Conservation (phyloP, 495 filamentous ascomycete species). For the Achaetomiella virescens region DNA sequence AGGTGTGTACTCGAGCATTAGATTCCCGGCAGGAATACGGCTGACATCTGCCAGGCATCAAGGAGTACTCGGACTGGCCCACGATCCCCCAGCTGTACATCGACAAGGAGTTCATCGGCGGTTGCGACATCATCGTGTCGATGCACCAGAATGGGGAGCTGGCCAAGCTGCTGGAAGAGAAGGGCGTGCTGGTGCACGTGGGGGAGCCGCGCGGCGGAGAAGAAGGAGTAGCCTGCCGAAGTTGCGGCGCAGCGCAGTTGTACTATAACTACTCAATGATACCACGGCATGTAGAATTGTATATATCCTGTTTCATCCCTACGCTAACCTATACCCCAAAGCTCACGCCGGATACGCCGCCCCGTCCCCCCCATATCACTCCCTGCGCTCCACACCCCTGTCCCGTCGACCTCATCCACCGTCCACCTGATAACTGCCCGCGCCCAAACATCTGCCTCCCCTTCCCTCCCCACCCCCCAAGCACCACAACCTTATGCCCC, state of each 20-base stretch:
- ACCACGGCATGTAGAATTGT: constrained; percentile 6
- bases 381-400: constrained; percentile 71
- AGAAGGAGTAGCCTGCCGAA: constrained; percentile 16
- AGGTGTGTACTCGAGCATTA: constrained; percentile 50
- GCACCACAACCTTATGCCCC: constrained; percentile 69
- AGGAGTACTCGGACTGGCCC: constrained; percentile 98
- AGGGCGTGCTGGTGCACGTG: constrained; percentile 57
- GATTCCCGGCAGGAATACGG: neutral
- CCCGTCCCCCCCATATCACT: constrained; percentile 89
- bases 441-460: constrained; percentile 73
- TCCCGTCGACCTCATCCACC: constrained; percentile 61
- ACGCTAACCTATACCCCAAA: neutral
- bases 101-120: constrained; percentile 90
- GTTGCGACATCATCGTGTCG: constrained; percentile 91
- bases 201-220: constrained; percentile 12
- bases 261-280: constrained; percentile 5
- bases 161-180: constrained; percentile 83
- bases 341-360: constrained; percentile 58
- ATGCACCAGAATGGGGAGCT: constrained; percentile 98
- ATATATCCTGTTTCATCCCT: neutral
- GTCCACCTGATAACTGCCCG: constrained; percentile 75
- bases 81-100: constrained; percentile 97
- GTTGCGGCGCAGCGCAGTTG: constrained; percentile 2
- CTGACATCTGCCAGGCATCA: constrained; percentile 62
- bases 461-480: constrained; percentile 61